Conservation (phyloP, 2,329 filamentous ascomycete species). For the Biscogniauxia marginata region DNA sequence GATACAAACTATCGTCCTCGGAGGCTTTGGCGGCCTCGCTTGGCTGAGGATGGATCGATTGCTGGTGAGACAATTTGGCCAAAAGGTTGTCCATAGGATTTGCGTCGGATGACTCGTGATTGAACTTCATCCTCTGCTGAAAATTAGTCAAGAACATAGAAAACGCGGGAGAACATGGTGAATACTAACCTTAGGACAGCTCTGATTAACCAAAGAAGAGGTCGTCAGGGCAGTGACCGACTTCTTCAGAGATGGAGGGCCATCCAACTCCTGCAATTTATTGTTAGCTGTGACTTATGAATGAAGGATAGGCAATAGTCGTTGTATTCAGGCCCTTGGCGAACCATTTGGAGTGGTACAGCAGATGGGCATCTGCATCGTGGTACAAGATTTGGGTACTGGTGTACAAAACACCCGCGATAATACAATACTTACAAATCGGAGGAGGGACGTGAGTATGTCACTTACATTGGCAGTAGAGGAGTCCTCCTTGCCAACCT, state of each 20-base stretch:
- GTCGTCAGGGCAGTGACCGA: constrained; percentile 48
- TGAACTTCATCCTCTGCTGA: constrained; percentile 48
- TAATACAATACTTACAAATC: constrained; percentile 34
- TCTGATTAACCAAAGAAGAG: constrained; percentile 56
- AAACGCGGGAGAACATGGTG: not conserved
- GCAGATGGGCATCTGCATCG: constrained; percentile 1
- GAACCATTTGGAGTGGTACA: not conserved
- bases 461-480: constrained; percentile 33
- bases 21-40: constrained; percentile 49
- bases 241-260: constrained; percentile 37
- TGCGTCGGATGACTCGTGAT: constrained; percentile 42
- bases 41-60: constrained; percentile 58
- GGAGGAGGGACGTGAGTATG: constrained; percentile 27
- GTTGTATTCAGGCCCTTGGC: not conserved
- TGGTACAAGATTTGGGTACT: not conserved
- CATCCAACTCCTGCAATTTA: constrained; percentile 23
- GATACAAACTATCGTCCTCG: constrained; percentile 38
- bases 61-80: constrained; percentile 72
- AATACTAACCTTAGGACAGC: constrained; percentile 48
- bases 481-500: constrained; percentile 37
- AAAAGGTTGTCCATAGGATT: constrained; percentile 70
- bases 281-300: constrained; percentile 2
- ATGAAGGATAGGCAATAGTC: not conserved
- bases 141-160: constrained; percentile 13
- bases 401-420: constrained; percentile 2